Conservation (phyloP, 2,329 filamentous ascomycete species). For the Orbilia brochopaga region DNA sequence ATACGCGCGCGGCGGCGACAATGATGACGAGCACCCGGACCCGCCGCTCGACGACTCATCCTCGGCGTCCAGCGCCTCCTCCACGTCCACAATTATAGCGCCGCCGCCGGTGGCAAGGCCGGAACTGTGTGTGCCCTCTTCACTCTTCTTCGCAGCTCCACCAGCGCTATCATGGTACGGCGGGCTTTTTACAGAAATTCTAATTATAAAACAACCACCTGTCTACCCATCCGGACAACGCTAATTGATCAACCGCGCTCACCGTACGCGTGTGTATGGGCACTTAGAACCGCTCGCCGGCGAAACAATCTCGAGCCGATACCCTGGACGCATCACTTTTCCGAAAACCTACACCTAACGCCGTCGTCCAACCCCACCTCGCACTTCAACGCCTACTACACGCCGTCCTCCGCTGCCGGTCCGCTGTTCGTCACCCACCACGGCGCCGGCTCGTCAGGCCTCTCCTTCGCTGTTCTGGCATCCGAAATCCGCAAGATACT, state of each 20-base stretch:
- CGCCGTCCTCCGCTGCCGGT: constrained; percentile 74
- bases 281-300: constrained; percentile 57
- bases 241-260: constrained; percentile 55
- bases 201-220: no score
- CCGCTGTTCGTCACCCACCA: constrained; percentile 94
- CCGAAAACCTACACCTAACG: constrained; percentile 79
- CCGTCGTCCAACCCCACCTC: constrained; percentile 58
- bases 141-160: constrained; percentile 27
- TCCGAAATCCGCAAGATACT: constrained; percentile 77
- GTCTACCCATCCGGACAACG: constrained; percentile 25
- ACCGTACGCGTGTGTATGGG: constrained; percentile 24
- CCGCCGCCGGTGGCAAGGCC: constrained; percentile 76
- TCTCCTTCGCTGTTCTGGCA: constrained; percentile 85
- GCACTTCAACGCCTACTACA: constrained; percentile 83
- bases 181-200: constrained; percentile 54
- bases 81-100: constrained; percentile 87
- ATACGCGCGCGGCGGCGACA: constrained; percentile 54
- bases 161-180: constrained; percentile 49
- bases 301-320: constrained; percentile 67
- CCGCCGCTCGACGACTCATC: constrained; percentile 65
- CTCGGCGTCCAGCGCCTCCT: constrained; percentile 84
- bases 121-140: constrained; percentile 64
- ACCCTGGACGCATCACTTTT: constrained; percentile 89
- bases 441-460: constrained; percentile 87
- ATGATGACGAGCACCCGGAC: constrained; percentile 56